phyloP scores from a whole-genome alignment of 106 monocot species.

The Platanthera zijinensis region DNA sequence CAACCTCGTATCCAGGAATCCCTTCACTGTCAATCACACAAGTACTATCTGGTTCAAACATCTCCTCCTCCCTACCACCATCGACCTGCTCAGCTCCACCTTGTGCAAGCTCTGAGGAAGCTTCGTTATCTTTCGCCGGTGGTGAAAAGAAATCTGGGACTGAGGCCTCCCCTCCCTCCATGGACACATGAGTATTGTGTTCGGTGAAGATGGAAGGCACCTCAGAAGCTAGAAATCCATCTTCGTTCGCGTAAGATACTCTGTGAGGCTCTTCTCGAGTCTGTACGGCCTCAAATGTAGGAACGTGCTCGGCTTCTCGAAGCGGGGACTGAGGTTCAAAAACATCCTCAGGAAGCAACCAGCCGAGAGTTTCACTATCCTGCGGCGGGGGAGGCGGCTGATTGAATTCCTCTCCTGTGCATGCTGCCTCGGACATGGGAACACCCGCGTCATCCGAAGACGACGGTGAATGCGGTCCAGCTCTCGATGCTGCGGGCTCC shows the following conservation, averaged over 20 bases:
- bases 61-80: background rate
- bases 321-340: too few relatives aligned
- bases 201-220: background rate
- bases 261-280: background rate
- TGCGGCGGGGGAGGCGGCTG: too few relatives aligned
- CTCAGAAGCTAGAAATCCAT: background rate
- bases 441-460: background rate
- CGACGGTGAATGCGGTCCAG: background rate
- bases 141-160: too few relatives aligned
- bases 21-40: background rate
- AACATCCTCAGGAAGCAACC: too few relatives aligned
- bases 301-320: background rate
- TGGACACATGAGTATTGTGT: background rate
- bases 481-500: background rate
- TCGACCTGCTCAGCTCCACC: background rate
- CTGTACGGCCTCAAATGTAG: conserved; percentile 2
- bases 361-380: too few relatives aligned
- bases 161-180: background rate
- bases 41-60: background rate
- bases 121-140: background rate
- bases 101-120: background rate
- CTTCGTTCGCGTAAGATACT: background rate
- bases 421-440: background rate
- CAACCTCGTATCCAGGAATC: conserved; percentile 2
- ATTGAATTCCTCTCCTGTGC: background rate